A percentile compares a stretch with the other conserved stretches of the same genome.
Evolutionary conservation across 805 yeast species (phyloP).

Genomic region (Lachancea sp.): DNA sequence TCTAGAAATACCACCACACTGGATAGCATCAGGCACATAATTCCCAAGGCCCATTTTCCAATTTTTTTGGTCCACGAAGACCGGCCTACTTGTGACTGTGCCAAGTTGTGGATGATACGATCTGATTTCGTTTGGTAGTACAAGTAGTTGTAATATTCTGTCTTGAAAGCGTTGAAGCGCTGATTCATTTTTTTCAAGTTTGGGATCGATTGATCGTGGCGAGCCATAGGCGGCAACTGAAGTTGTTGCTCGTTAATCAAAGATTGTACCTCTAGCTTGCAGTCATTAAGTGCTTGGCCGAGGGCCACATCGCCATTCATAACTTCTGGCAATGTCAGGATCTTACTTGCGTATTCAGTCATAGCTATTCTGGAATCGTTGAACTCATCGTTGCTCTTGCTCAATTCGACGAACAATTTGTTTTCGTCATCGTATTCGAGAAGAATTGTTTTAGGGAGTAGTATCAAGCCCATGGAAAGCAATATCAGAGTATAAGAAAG

Average conservation of each 20-base stretch:
- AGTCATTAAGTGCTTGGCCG: conserved; percentile 22
- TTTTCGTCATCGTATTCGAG: conserved; percentile 16
- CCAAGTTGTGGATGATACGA: conserved; percentile 25
- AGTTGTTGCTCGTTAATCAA: conserved; percentile 16
- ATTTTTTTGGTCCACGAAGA: conserved; percentile 11
- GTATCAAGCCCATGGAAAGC: conserved; percentile 25
- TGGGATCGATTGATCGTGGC: conserved; percentile 6
- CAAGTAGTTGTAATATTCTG: conserved; percentile 27
- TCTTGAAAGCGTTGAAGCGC: conserved; percentile 26
- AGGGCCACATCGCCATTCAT: conserved; percentile 21
- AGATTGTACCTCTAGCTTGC: conserved; percentile 26
- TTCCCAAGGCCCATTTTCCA: conserved; percentile 12
- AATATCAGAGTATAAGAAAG: conserved; percentile 26
- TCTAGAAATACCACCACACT: conserved; percentile 20
- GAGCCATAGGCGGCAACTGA: conserved; percentile 6
- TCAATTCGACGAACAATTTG: conserved; percentile 25
- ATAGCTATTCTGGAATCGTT: conserved; percentile 27
- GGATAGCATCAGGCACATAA: conserved; percentile 16
- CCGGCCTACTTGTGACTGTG: conserved; percentile 19
- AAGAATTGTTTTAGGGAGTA: conserved; percentile 25
- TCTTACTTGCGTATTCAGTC: conserved; percentile 23
- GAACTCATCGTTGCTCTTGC: conserved; percentile 30
- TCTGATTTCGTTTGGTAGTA: conserved; percentile 25
- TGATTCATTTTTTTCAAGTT: conserved; percentile 23
- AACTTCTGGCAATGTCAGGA: conserved; percentile 18